Percentiles rank a stretch among this genome's conserved stretches.
Evolutionary conservation across 805 yeast genomes (phyloP).

Genomic region (Starmerella floricola): DNA sequence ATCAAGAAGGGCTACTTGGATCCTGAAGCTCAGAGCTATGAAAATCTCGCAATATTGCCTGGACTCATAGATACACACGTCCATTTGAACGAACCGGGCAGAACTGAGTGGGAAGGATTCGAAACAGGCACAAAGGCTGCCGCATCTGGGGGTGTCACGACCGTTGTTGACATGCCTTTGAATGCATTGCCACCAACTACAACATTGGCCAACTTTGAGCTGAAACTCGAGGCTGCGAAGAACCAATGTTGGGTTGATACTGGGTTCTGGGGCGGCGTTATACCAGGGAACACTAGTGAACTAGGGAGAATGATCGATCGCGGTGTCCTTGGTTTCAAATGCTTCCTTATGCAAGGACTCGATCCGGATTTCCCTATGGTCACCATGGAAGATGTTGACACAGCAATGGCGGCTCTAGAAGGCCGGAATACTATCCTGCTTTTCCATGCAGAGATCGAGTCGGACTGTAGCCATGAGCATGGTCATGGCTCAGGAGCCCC

Average conservation of each 20-base stretch:
- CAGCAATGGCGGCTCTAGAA: slow-evolving; percentile 53
- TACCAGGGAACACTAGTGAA: slow-evolving; percentile 63
- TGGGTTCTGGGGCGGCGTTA: slow-evolving; percentile 93
- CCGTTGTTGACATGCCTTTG: slow-evolving; percentile 90
- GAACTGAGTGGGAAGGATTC: slow-evolving; percentile 97
- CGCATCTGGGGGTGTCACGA: slow-evolving; percentile 91
- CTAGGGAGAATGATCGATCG: slow-evolving; percentile 63
- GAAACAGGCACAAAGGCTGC: slow-evolving; percentile 94
- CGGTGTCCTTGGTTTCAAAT: slow-evolving; percentile 91
- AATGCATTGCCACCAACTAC: slow-evolving; percentile 96
- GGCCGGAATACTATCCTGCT: slow-evolving; percentile 58
- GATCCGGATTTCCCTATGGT: slow-evolving; percentile 92
- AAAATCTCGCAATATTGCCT: slow-evolving; percentile 62
- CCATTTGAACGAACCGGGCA: slow-evolving; percentile 92
- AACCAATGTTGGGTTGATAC: slow-evolving; percentile 85
- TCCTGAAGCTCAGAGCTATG: slow-evolving; percentile 38
- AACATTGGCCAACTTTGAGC: slow-evolving; percentile 57
- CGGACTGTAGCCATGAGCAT: slow-evolving; percentile 24
- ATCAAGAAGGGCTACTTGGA: slow-evolving; percentile 27
- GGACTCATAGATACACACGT: slow-evolving; percentile 92
- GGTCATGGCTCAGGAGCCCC: slow-evolving; percentile 34
- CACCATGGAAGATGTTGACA: slow-evolving; percentile 46
- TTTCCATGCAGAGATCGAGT: slow-evolving; percentile 91
- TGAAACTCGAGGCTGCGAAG: slow-evolving; percentile 65
- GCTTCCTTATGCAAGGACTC: slow-evolving; percentile 87